phyloP scores from a whole-genome alignment of 2,329 filamentous ascomycete genomes.

The Botryotinia calthae region DNA sequence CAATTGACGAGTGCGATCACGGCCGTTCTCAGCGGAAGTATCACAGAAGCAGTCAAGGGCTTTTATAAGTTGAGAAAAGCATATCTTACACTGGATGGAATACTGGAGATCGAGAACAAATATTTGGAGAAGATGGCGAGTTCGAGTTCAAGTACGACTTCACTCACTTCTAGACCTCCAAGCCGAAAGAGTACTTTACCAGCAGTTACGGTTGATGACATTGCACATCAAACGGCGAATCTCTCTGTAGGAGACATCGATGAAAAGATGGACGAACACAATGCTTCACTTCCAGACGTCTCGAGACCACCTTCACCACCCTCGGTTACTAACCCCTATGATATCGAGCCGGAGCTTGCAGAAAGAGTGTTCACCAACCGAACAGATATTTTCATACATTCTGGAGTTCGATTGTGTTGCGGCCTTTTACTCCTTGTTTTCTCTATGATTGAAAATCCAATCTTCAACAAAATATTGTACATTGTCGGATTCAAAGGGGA shows the following conservation, averaged over 20 bases:
- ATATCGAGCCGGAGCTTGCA: constrained; percentile 43
- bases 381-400: constrained; percentile 85
- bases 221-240: constrained; percentile 3
- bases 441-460: constrained; percentile 81
- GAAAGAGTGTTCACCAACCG: constrained; percentile 68
- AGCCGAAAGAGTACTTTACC: background rate
- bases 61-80: constrained; percentile 93
- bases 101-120: constrained; percentile 71
- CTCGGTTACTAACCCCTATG: constrained; percentile 27
- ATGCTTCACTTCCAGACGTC: constrained; percentile 3
- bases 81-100: constrained; percentile 75
- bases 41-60: constrained; percentile 85
- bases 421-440: constrained; percentile 82
- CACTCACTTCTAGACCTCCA: constrained; percentile 20
- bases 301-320: constrained; percentile 10
- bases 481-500: constrained; percentile 92
- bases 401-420: constrained; percentile 84
- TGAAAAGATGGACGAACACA: background rate
- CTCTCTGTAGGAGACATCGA: constrained; percentile 1
- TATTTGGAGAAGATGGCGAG: constrained; percentile 41
- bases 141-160: constrained; percentile 23
- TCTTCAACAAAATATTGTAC: constrained; percentile 81
- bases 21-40: constrained; percentile 84
- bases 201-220: constrained; percentile 6
- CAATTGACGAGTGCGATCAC: constrained; percentile 89